These are phyloP conservation scores for Porcisia hertigi DNA, from an alignment of 208 protist species.

Conservation along the genomic window DNA sequence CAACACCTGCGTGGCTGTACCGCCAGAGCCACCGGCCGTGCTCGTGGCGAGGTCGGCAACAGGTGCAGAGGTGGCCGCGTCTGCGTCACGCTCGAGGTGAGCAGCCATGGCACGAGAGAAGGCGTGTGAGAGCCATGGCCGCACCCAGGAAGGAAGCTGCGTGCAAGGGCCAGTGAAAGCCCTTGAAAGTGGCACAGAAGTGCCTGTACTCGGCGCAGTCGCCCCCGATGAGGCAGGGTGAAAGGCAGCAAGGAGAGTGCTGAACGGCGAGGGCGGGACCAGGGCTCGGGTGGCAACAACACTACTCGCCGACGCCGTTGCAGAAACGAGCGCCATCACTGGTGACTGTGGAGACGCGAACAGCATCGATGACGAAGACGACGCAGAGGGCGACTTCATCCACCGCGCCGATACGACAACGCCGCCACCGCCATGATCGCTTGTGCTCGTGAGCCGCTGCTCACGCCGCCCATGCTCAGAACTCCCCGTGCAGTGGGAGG, in stretches of 20 bases:
- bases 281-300: neutral
- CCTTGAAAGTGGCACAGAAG: neutral
- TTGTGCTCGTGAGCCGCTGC: neutral
- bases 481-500: neutral
- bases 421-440: neutral
- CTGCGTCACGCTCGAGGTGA: slow-evolving; percentile 11
- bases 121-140: slow-evolving; percentile 5
- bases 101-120: slow-evolving; percentile 9
- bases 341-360: slow-evolving; percentile 20
- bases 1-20: neutral
- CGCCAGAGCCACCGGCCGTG: neutral
- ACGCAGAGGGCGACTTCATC: slow-evolving; percentile 11
- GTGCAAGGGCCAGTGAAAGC: neutral
- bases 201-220: neutral
- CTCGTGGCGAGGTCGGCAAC: neutral
- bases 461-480: neutral
- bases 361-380: slow-evolving; percentile 11
- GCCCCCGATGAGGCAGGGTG: neutral
- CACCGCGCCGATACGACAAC: neutral
- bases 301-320: neutral
- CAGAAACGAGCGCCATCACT: neutral
- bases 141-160: neutral
- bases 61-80: neutral
- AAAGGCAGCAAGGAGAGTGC: slow-evolving; percentile 3
- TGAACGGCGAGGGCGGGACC: slow-evolving; percentile 6